Percentiles rank a stretch among this genome's conserved stretches.
Conservation (phyloP, 2,329 filamentous ascomycete species). For the Eutypa lata region DNA sequence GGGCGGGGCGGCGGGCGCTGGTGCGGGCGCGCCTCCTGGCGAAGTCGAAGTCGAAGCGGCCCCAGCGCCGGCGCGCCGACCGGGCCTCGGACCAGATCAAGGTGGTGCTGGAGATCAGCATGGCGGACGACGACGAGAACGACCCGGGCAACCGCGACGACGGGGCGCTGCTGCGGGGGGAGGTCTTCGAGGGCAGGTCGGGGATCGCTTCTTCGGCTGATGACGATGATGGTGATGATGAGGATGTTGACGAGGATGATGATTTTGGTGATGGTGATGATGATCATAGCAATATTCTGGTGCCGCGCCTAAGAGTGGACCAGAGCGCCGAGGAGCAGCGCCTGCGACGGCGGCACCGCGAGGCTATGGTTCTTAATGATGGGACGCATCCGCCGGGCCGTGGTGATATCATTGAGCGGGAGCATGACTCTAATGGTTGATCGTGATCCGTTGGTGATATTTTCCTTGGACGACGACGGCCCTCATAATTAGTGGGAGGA, state of each 20-base stretch:
- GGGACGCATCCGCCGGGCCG: conserved; percentile 71
- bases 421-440: conserved; percentile 39
- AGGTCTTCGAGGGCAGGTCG: too few relatives aligned
- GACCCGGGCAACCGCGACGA: too few relatives aligned
- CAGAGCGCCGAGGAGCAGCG: conserved; percentile 66
- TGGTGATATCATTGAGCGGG: conserved; percentile 75
- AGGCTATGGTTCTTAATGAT: conserved; percentile 89
- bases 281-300: too few relatives aligned
- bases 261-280: too few relatives aligned
- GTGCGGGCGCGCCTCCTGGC: conserved; percentile 47
- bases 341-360: conserved; percentile 70
- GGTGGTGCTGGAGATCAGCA: conserved; percentile 33
- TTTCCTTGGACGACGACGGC: too few relatives aligned
- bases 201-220: too few relatives aligned
- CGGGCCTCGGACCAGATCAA: conserved; percentile 29
- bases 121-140: conserved; percentile 26
- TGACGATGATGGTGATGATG: conserved; percentile 19
- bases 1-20: conserved; percentile 49
- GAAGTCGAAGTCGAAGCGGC: conserved; percentile 29
- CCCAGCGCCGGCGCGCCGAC: conserved; percentile 14
- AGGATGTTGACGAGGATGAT: too few relatives aligned
- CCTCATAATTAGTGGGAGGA: too few relatives aligned
- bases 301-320: conserved; percentile 41
- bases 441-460: conserved; percentile 4
- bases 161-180: too few relatives aligned